Conservation (phyloP, 2,329 filamentous ascomycete species). For the Colletotrichum horii region DNA sequence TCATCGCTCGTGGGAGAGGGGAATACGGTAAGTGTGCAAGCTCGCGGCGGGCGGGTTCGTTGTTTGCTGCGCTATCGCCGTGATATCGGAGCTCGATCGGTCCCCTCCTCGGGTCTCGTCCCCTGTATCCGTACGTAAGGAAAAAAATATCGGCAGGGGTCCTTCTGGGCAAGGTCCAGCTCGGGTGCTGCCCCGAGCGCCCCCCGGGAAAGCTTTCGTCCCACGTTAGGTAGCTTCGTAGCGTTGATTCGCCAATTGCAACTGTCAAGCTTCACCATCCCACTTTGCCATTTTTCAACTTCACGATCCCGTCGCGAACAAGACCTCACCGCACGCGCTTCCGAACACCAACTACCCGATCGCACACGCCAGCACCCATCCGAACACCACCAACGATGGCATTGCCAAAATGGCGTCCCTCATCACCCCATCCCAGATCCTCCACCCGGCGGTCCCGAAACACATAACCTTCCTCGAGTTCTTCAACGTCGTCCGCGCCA, state of each 20-base stretch:
- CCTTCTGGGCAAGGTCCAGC: background rate
- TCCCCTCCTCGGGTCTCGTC: background rate
- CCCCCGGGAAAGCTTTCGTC: constrained; percentile 13
- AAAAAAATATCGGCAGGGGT: background rate
- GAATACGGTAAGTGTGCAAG: background rate
- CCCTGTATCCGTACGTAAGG: background rate
- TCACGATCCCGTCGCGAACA: background rate
- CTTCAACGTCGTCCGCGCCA: constrained; percentile 53
- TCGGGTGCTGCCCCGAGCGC: background rate
- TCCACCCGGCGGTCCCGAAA: constrained; percentile 39
- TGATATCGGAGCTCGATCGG: constrained; percentile 18
- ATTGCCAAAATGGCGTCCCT: constrained; percentile 2
- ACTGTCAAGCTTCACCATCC: background rate
- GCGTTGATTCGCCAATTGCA: constrained; percentile 1
- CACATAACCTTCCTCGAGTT: constrained; percentile 44
- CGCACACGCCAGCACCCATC: background rate
- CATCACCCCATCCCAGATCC: constrained; percentile 26
- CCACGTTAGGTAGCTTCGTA: background rate
- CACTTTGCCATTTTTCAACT: background rate
- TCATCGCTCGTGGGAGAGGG: background rate
- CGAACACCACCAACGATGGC: background rate
- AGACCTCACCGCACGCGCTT: background rate
- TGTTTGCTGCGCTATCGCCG: background rate
- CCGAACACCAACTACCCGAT: background rate
- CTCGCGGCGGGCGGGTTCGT: background rate